Evolutionary conservation across 805 yeast genomes (phyloP), one percentile per base, ranked within the genome.

Genomic region (Jamesozyma jinghongensis): DNA sequence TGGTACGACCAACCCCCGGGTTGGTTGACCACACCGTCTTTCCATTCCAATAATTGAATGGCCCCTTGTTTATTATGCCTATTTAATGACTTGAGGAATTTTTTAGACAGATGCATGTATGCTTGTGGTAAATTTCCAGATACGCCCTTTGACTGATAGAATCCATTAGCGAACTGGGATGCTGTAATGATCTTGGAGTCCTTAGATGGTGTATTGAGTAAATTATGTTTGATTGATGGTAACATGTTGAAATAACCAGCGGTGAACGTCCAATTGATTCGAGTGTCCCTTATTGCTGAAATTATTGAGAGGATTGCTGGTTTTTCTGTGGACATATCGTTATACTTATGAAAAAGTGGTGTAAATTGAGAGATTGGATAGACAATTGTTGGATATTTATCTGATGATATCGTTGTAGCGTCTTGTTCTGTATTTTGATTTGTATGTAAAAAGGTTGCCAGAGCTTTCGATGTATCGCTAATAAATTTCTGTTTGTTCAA

Each of bases 171-270:
- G 49, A 80, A 74, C 1, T 95, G 94, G 0, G 96, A 79, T 0
- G 98, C 97, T 0, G 96, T 86, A 27, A 92, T 81, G 2, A 92
- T 82, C 0, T 69, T 65, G 4, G 54, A 50, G 19, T 45, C 22
- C 2, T 44, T 36, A 1, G 88, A 79, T 11, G 65, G 68, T 1
- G 85, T 72, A 28, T 68, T 63, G 27, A 85, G 57, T 22, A 92
- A 66, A 20, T 71, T 67, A 13, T 65, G 62, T 53, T 76, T 79
- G 39, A 85, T 79, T 31, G 78, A 77, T 0, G 94, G 85, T 31
- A 81, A 74, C 77, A 92, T 81, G 60, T 92, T 92, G 68, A 92
- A 92, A 59, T 92, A 92, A 2, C 98, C 98, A 0, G 97, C 96
- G 0, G 98, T 92, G 52, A 92, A 80, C 48, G 84, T 74, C 94